A percentile compares a stretch with the other conserved stretches of the same genome.
Evolutionary conservation across 371 early-diverging fungal genomes (phyloP).

Genomic region (Dichotomocladium elegans): DNA sequence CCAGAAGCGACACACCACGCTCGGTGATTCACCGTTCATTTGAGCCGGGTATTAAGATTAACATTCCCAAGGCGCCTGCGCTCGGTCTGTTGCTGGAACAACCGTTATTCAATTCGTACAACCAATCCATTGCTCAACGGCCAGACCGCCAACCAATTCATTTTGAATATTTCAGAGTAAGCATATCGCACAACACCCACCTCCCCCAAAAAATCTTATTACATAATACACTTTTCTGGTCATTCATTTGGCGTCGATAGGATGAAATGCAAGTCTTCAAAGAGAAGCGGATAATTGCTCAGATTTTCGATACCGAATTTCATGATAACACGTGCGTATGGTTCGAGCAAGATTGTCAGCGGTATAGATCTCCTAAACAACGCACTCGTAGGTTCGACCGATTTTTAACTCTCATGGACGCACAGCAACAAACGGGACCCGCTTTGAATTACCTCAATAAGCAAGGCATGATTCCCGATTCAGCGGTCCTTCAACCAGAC

Average conservation of each 20-base stretch:
- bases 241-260: slow-evolving; percentile 27
- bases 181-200: background rate
- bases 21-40: slow-evolving; percentile 65
- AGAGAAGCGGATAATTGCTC: slow-evolving; percentile 71
- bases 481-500: slow-evolving; percentile 19
- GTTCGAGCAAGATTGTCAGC: too few species aligned
- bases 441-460: slow-evolving; percentile 42
- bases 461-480: slow-evolving; percentile 30
- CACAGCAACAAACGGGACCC: slow-evolving; percentile 28
- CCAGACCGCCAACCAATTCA: slow-evolving; percentile 30
- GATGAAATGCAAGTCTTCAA: slow-evolving; percentile 81
- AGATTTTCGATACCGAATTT: slow-evolving; percentile 74
- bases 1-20: slow-evolving; percentile 70
- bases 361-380: background rate
- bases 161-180: slow-evolving; percentile 47
- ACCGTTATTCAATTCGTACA: slow-evolving; percentile 70
- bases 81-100: slow-evolving; percentile 91
- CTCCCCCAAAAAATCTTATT: background rate
- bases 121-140: slow-evolving; percentile 28
- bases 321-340: too few species aligned
- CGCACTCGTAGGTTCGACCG: slow-evolving; percentile 57
- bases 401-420: slow-evolving; percentile 69
- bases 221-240: background rate
- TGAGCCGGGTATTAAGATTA: slow-evolving; percentile 57
- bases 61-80: slow-evolving; percentile 98